Evolutionary conservation across 352 stramenopile species (phyloP).

Genomic region (Pythium diclinum): DNA sequence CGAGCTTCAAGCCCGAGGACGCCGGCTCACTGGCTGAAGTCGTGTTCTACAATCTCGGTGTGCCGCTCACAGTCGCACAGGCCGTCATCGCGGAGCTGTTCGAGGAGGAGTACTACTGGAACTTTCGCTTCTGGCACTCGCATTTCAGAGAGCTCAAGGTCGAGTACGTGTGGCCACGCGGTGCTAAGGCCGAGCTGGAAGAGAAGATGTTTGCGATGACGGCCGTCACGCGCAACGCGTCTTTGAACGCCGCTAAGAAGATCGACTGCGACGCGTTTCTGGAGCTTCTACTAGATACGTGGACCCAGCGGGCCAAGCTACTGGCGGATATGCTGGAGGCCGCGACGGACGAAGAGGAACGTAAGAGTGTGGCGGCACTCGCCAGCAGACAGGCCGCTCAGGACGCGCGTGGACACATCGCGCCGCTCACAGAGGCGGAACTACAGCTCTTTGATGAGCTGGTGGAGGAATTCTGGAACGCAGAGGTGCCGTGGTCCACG

Average conservation of each 20-base stretch:
- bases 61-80: constrained; percentile 52
- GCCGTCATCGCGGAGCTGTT: constrained; percentile 68
- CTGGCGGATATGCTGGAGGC: constrained; percentile 48
- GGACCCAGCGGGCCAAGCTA: constrained; percentile 51
- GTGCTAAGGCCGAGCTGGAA: constrained; percentile 60
- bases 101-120: constrained; percentile 72
- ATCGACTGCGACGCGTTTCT: constrained; percentile 77
- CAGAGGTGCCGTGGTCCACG: constrained; percentile 45
- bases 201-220: constrained; percentile 31
- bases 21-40: constrained; percentile 33
- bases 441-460: constrained; percentile 47
- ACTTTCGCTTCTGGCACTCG: constrained; percentile 68
- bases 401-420: constrained; percentile 37
- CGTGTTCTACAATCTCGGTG: constrained; percentile 71
- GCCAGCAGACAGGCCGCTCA: constrained; percentile 38
- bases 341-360: constrained; percentile 60
- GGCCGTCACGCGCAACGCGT: constrained; percentile 38
- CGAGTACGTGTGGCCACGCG: constrained; percentile 45
- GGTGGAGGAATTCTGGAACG: constrained; percentile 69
- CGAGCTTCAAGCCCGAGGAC: constrained; percentile 16
- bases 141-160: constrained; percentile 60
- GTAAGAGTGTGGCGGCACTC: constrained; percentile 25
- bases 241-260: constrained; percentile 59
- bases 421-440: constrained; percentile 38
- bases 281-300: constrained; percentile 57